phyloP scores from a whole-genome alignment of 2,329 filamentous ascomycete species.

The Ophiostoma australiae region DNA sequence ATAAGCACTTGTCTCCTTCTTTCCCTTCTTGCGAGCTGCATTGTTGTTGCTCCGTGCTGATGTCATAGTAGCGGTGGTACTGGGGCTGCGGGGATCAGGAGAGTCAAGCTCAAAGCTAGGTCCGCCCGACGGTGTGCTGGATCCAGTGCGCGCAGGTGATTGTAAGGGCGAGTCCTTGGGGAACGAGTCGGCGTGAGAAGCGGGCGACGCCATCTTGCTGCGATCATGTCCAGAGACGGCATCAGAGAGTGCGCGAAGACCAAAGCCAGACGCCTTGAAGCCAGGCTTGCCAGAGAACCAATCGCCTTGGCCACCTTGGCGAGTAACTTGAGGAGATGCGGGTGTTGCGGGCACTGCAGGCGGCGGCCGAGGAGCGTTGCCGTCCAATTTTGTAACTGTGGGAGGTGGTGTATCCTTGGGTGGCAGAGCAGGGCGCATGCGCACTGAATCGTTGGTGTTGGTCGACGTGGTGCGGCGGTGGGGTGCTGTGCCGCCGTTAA shows the following conservation, averaged over 20 bases:
- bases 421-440: constrained; percentile 43
- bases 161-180: constrained; percentile 50
- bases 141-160: constrained; percentile 72
- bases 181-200: constrained; percentile 47
- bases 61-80: constrained; percentile 44
- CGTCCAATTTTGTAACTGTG: constrained; percentile 57
- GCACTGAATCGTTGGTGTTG: constrained; percentile 49
- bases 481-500: constrained; percentile 38
- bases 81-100: constrained; percentile 57
- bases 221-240: constrained; percentile 53
- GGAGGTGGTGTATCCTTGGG: constrained; percentile 53
- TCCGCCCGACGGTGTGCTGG: constrained; percentile 60
- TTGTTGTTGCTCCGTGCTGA: constrained; percentile 43
- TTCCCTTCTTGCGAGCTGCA: constrained; percentile 62
- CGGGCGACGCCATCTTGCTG: constrained; percentile 47
- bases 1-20: constrained; percentile 94
- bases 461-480: constrained; percentile 60
- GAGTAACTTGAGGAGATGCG: constrained; percentile 33
- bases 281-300: constrained; percentile 52
- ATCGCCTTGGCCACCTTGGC: constrained; percentile 47
- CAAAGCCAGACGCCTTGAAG: constrained; percentile 52
- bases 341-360: constrained; percentile 47
- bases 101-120: constrained; percentile 77
- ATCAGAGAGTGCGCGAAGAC: constrained; percentile 83
- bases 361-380: constrained; percentile 33